These are phyloP conservation scores for Ettlia oleoabundans DNA, from an alignment of 139 green algal genomes.

Conservation along the genomic window DNA sequence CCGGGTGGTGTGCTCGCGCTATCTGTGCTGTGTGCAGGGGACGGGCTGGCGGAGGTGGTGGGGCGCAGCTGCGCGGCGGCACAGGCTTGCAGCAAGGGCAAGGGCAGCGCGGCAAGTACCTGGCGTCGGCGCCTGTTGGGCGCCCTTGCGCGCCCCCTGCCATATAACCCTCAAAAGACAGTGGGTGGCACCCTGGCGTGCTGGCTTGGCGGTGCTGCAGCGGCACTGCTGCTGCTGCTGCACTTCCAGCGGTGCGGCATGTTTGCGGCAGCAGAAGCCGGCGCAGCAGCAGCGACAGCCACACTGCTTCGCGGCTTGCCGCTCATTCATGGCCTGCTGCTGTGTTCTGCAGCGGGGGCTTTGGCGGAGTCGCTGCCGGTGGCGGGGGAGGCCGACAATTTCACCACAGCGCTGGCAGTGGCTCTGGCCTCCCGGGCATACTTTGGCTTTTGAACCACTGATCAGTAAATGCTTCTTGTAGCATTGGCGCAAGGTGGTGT, in stretches of 20 bases:
- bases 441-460: conserved; percentile 17
- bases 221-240: conserved; percentile 5
- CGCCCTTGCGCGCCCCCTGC: conserved; percentile 11
- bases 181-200: conserved; percentile 26
- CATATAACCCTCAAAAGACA: conserved; percentile 34
- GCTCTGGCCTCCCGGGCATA: conserved; percentile 9
- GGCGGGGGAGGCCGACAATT: conserved; percentile 12
- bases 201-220: conserved; percentile 19
- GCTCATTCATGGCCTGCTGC: not conserved
- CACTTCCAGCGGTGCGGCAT: conserved; percentile 3
- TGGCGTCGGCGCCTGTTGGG: not conserved
- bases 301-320: not conserved
- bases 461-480: not conserved
- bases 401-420: conserved; percentile 3
- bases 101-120: not conserved
- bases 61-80: conserved; percentile 16
- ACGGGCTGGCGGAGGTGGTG: conserved; percentile 57
- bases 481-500: too few relatives aligned
- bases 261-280: conserved; percentile 9
- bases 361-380: conserved; percentile 37
- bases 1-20: conserved; percentile 42
- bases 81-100: not conserved
- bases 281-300: not conserved
- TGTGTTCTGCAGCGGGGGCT: conserved; percentile 18
- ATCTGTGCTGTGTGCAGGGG: conserved; percentile 47